Evolutionary conservation across 192 early-diverging fungal species (phyloP), one percentile per base, ranked within the genome.

Genomic region (Phlyctochytrium arcticum): DNA sequence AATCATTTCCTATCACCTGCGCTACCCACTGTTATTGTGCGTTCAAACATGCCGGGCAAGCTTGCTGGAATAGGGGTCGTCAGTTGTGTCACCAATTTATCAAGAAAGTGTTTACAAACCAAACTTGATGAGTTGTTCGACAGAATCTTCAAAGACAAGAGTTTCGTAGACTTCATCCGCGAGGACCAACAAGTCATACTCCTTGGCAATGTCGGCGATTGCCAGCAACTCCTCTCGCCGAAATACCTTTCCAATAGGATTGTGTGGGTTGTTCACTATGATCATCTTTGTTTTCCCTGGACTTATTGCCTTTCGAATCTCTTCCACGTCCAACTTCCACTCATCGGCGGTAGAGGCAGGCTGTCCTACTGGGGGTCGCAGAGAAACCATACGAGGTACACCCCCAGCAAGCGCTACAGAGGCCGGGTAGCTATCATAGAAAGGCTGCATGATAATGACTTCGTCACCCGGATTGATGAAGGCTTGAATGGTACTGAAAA

Each of bases 201-300:
- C 82, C 31, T 69, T 68, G 29, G 92, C 92, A 39, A 98, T 64
- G 23, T 76, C 65, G 31, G 87, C 92, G 66, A 98, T 88, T 30
- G 81, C 85, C 34, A 70, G 67, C 35, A 93, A 75, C 69, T 95
- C 93, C 8, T 82, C 77, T 37, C 81, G 80, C 5, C 82, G 76
- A 69, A 91, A 93, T 6, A 93, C 90, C 72, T 93, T 92, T 32
- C 92, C 78, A 35, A 80, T 55, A 3, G 95, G 95, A 73, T 98
- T 98, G 79, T 98, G 91, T 35, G 95, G 95, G 32, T 94, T 98
- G 74, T 98, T 98, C 68, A 98, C 62, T 4, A 98, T 88, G 58
- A 95, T 77, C 39, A 94, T 88, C 80, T 90, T 92, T 15, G 92
- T 92, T 37, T 80, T 80, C 21, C 50, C 47, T 6, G 79, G 73